Evolutionary conservation across 192 early-diverging fungal genomes (phyloP), one percentile per base, ranked within the genome.

Genomic region (Jimgerdemannia lactiflua): DNA sequence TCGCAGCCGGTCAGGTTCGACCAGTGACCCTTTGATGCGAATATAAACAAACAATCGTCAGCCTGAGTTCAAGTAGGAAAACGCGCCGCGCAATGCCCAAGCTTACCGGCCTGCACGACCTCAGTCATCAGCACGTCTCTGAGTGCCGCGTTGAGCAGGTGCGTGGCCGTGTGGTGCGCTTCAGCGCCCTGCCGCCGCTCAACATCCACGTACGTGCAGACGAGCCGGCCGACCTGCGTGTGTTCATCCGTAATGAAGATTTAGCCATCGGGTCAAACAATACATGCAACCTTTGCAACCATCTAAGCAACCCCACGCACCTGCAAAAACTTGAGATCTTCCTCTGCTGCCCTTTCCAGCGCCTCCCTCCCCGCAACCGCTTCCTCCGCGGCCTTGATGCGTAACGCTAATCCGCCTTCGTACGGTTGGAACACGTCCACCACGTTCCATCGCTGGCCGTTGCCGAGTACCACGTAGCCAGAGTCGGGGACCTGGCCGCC

Each of bases 131-230:
- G 65, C 1, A 87, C 80, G 42, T 77, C 77, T 42, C 84, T 80
- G 59, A 90, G 70, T 3, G 82, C 89, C n/a, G 84, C 86, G 67
- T 90, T 87, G 18, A 90, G 67, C 11, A 89, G 39, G 74, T 90
- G 89, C 2, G 89, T 90, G 3, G 89, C 89, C 10, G 87, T 84
- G 44, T 90, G 89, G 68, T 90, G 89, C 2, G 84, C 78, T 3
- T 86, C 86, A 3, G 85, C 77, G 0, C 84, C 85, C 40, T 80
- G 78, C 18, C 89, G 80, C 63, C 80, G 73, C 8, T 43, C 68
- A 2, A 73, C 18, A 71, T 88, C 85, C 0, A 90, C 86, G 39
- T 78, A 49, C 0, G 82, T 83, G 6, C 78, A 76, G 1, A 90
- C 69, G 19, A 81, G 70, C 40, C 82, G 80, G 0, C 81, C 81